Base-by-base conservation (phyloP, 2,329 filamentous ascomycete species). In the Xylaria sp. region DNA sequence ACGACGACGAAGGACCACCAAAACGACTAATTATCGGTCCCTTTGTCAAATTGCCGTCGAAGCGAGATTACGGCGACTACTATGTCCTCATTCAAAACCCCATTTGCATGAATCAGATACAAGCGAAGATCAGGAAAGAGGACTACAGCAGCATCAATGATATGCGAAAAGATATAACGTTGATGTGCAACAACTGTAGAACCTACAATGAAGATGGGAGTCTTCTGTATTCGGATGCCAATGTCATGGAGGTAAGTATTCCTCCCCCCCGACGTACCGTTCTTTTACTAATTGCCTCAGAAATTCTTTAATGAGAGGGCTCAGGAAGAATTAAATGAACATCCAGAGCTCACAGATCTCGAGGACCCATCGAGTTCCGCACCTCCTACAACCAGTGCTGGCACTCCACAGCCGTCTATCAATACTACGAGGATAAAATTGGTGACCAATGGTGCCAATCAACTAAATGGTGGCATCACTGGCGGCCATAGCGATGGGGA, bases 131-230 rank as follows among this genome's bases (percentile, higher is more conserved):
- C 80, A 97, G 97, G 81, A 94, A 92, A 77, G 92, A 96, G 73
- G 92, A 97, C 73, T 99, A 99, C 77, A 87, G 86, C 69, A 90
- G 85, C 71, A 78, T 97, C 63, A 87, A 86, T 73, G 91, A 93
- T 69, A 87, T 99, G 83, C 85, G 87, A 57, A 87, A 86, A 68
- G 96, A 99, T 73, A 88, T 99, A 65, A 86, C 88, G 52, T 79
- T 94, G 65, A 85, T 99, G 77, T 95, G 93, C 75, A 87, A 85
- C 74, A 99, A 99, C 76, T 97, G 94, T 67, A 87, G 92, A 75
- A 95, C 91, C 2, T 99, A 96, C 82, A 99, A 99, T 72, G 96
- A 99, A 77, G 95, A 98, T 73, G 91, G 90, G 60, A 97, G 93
- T 76, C 82, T 96, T 70, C 85, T 99, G 55, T 98, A 93, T 79